These are phyloP conservation scores for Yamadazyma atlantica DNA, from an alignment of 1,139 yeast species.

Conservation along the genomic window DNA sequence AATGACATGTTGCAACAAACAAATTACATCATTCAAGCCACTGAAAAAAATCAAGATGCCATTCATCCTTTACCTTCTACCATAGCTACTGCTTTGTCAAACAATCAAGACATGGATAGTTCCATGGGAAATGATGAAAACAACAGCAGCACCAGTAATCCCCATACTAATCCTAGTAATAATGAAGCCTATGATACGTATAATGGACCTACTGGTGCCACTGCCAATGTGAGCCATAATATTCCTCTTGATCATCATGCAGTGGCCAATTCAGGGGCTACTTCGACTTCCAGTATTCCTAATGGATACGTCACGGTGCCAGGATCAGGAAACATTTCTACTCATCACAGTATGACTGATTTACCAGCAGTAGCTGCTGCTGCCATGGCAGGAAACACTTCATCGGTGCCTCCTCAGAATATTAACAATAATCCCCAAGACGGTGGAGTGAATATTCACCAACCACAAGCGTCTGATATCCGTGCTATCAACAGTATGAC, in stretches of 20 bases:
- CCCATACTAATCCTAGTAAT: constrained; percentile 1
- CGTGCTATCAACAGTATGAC: constrained; percentile 41
- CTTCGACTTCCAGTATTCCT: constrained; percentile 9
- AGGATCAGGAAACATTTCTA: constrained; percentile 13
- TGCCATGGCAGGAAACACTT: constrained; percentile 7
- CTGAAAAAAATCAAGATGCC: constrained; percentile 17
- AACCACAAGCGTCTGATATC: constrained; percentile 20
- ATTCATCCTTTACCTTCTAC: constrained; percentile 20
- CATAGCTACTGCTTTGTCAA: constrained; percentile 19
- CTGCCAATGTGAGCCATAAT: constrained; percentile 12
- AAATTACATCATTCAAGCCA: constrained; percentile 19
- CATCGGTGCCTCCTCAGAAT: not conserved
- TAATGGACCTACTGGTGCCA: constrained; percentile 12
- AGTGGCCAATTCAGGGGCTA: constrained; percentile 10
- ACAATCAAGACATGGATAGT: not conserved
- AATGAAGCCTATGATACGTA: constrained; percentile 7
- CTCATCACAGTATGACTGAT: constrained; percentile 28
- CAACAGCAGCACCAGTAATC: constrained; percentile 1
- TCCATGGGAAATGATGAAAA: constrained; percentile 1
- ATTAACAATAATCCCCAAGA: not conserved
- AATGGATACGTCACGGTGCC: constrained; percentile 14
- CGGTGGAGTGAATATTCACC: constrained; percentile 2
- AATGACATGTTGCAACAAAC: constrained; percentile 34
- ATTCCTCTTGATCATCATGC: constrained; percentile 13
- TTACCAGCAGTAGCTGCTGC: constrained; percentile 28